Conservation (phyloP, 441 rosid species). For the Corymbia calophylla region DNA sequence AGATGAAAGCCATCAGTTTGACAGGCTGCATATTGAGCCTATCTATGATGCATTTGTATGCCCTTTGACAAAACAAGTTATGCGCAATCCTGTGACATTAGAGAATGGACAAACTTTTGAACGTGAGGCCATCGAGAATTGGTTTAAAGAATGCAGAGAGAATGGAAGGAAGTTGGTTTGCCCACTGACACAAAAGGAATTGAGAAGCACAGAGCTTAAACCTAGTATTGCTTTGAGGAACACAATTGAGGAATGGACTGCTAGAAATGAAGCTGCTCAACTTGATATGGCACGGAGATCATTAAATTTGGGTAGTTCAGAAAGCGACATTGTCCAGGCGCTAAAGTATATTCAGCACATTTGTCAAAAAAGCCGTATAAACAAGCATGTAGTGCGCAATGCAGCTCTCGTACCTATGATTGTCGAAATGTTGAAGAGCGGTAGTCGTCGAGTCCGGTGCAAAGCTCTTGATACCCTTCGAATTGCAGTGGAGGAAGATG, state of each 20-base stretch:
- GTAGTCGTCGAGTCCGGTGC: conserved; percentile 66
- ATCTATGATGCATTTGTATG: conserved; percentile 90
- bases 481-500: conserved; percentile 77
- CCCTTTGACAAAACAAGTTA: conserved; percentile 79
- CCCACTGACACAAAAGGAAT: conserved; percentile 70
- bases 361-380: conserved; percentile 53
- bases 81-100: conserved; percentile 77
- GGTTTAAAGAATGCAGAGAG: conserved; percentile 80
- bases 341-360: conserved; percentile 51
- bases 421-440: conserved; percentile 68
- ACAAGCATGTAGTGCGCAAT: conserved; percentile 60
- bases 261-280: conserved; percentile 83
- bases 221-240: conserved; percentile 85
- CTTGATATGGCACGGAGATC: conserved; percentile 81
- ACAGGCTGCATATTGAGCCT: conserved; percentile 60
- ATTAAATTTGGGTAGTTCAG: conserved; percentile 50
- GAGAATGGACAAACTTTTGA: conserved; percentile 93
- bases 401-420: conserved; percentile 69
- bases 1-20: conserved; percentile 71
- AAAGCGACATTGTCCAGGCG: conserved; percentile 60
- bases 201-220: conserved; percentile 54
- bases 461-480: conserved; percentile 75
- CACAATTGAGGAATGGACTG: conserved; percentile 95
- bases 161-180: conserved; percentile 54
- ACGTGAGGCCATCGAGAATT: conserved; percentile 81